These are phyloP conservation scores for Colletotrichum lupini DNA, from an alignment of 2,329 filamentous ascomycete genomes.

Conservation along the genomic window DNA sequence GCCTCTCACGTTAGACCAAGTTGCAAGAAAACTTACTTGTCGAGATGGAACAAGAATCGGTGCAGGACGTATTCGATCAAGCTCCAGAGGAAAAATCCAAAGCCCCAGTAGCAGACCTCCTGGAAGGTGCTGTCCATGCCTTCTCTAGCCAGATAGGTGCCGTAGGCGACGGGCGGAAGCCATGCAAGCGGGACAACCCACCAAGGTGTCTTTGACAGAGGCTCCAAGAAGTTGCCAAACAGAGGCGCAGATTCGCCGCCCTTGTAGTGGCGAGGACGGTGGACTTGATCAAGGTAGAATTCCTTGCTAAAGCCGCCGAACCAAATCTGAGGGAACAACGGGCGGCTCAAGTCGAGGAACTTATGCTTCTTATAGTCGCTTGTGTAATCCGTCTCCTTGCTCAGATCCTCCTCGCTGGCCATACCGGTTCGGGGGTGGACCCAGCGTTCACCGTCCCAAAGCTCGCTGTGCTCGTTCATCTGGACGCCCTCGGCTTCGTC, in stretches of 20 bases:
- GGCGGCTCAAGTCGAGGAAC: constrained; percentile 89
- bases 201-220: constrained; percentile 95
- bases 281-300: constrained; percentile 98
- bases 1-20: background rate
- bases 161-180: constrained; percentile 84
- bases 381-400: constrained; percentile 81
- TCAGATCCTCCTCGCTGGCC: constrained; percentile 88
- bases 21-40: constrained; percentile 71
- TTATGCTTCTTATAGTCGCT: constrained; percentile 90
- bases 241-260: constrained; percentile 91
- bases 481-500: constrained; percentile 43
- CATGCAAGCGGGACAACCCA: constrained; percentile 87
- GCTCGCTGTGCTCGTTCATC: constrained; percentile 40
- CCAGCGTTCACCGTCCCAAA: constrained; percentile 38
- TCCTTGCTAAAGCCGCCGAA: constrained; percentile 87
- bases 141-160: constrained; percentile 71
- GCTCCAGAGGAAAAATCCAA: constrained; percentile 86
- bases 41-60: constrained; percentile 92
- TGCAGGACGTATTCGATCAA: constrained; percentile 91
- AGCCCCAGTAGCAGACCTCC: constrained; percentile 71
- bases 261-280: constrained; percentile 94
- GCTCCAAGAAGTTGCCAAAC: constrained; percentile 98
- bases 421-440: constrained; percentile 81
- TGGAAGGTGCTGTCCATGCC: constrained; percentile 64
- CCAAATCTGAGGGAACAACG: constrained; percentile 90